phyloP scores from a whole-genome alignment of 192 early-diverging fungal species.

The Mortierella hygrophila region DNA sequence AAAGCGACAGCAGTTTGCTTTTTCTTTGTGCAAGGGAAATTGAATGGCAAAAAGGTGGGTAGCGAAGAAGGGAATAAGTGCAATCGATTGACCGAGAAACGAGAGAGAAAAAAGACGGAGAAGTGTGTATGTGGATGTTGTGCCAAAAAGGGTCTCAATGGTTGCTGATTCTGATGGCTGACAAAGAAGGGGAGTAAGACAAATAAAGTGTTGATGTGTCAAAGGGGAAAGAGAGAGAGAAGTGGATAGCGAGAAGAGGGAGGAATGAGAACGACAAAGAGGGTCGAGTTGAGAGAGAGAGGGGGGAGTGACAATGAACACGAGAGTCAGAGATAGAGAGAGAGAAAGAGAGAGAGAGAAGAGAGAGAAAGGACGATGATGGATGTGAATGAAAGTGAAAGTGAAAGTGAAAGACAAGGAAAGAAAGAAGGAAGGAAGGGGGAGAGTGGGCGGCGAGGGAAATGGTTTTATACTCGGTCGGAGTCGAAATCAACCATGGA shows the following conservation, averaged over 20 bases:
- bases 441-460: background rate
- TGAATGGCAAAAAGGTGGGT: background rate
- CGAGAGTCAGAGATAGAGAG: background rate
- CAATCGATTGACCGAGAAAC: conserved; percentile 1
- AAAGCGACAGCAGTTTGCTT: background rate
- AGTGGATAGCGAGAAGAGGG: background rate
- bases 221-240: background rate
- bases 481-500: background rate
- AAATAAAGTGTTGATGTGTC: background rate
- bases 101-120: background rate
- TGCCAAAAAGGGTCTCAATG: background rate
- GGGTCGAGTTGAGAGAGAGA: background rate
- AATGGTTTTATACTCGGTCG: conserved; percentile 5
- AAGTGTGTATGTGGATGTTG: background rate
- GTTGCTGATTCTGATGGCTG: background rate
- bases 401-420: background rate
- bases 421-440: background rate
- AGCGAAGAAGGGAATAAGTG: background rate
- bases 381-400: background rate
- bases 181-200: conserved; percentile 14
- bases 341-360: background rate
- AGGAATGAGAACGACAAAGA: conserved; percentile 9
- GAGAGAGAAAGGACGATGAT: background rate
- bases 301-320: background rate
- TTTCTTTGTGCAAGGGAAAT: background rate